These are phyloP conservation scores for Phytophthora quininea DNA, from an alignment of 352 stramenopile species.

Conservation along the genomic window DNA sequence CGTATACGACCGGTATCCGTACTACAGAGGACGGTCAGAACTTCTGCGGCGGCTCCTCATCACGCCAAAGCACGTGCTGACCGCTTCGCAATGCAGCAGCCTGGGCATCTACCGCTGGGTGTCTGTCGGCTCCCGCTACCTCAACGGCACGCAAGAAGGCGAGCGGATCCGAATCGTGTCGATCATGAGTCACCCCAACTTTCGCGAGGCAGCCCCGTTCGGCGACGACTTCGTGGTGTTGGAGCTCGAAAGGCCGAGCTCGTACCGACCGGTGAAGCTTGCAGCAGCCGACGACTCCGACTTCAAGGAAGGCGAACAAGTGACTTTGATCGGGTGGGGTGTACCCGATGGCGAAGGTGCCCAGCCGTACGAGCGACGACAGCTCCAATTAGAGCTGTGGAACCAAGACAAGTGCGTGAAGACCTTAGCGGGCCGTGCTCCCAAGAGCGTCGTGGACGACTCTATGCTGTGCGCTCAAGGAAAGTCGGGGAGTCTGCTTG, in stretches of 20 bases:
- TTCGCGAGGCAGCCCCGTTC: neutral
- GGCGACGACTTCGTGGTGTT: constrained; percentile 49
- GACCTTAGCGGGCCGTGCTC: constrained; percentile 3
- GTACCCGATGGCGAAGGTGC: constrained; percentile 12
- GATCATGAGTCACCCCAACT: neutral
- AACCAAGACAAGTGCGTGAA: constrained; percentile 29
- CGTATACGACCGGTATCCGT: constrained; percentile 23
- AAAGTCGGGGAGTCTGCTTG: constrained; percentile 32
- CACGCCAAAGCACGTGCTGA: neutral
- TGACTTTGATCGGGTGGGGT: constrained; percentile 30
- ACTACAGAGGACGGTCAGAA: constrained; percentile 1
- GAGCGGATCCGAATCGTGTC: neutral
- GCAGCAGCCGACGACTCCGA: constrained; percentile 19
- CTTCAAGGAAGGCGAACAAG: constrained; percentile 17
- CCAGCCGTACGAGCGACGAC: constrained; percentile 26
- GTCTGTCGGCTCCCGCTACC: neutral
- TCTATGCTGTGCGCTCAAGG: constrained; percentile 36
- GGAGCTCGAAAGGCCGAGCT: constrained; percentile 30
- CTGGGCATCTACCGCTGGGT: neutral
- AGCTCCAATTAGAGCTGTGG: constrained; percentile 31
- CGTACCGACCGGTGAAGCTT: constrained; percentile 26
- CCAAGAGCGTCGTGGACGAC: constrained; percentile 11
- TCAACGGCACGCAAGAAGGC: constrained; percentile 2
- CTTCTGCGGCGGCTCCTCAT: constrained; percentile 1
- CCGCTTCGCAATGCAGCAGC: neutral